phyloP scores from a whole-genome alignment of 805 yeast genomes.

The Barnettozyma wickerhamii region DNA sequence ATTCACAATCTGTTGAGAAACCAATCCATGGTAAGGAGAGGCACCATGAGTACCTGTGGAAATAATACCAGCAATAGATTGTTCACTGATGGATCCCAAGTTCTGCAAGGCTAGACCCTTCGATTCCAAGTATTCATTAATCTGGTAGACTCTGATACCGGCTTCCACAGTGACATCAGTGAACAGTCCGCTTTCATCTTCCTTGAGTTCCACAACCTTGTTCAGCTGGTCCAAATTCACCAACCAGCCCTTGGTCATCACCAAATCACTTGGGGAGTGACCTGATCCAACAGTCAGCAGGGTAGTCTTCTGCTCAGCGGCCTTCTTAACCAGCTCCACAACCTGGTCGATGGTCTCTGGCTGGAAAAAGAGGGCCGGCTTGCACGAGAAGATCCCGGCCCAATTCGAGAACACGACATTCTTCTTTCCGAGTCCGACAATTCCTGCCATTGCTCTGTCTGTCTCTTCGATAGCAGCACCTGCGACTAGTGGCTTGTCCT shows the following conservation, averaged over 20 bases:
- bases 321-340: constrained; percentile 58
- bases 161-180: constrained; percentile 95
- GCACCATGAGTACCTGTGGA: constrained; percentile 98
- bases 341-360: constrained; percentile 72
- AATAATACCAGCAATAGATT: constrained; percentile 91
- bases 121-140: constrained; percentile 60
- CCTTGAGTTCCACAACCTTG: constrained; percentile 44
- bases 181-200: constrained; percentile 54
- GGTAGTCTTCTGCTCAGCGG: constrained; percentile 55
- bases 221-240: constrained; percentile 77
- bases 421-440: constrained; percentile 27
- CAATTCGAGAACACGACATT: constrained; percentile 46
- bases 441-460: constrained; percentile 12
- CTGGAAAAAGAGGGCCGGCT: constrained; percentile 75
- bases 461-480: too few species aligned
- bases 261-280: constrained; percentile 90
- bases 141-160: constrained; percentile 73
- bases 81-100: constrained; percentile 90
- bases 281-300: constrained; percentile 88
- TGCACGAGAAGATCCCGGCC: constrained; percentile 85
- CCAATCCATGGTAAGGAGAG: constrained; percentile 86
- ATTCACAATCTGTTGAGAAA: constrained; percentile 82
- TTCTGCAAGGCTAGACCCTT: constrained; percentile 81
- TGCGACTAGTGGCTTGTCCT: background rate
- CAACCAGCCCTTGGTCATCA: constrained; percentile 86